Conservation (phyloP, 1,284 basidiomycete species). For the Flammula alnicola region DNA sequence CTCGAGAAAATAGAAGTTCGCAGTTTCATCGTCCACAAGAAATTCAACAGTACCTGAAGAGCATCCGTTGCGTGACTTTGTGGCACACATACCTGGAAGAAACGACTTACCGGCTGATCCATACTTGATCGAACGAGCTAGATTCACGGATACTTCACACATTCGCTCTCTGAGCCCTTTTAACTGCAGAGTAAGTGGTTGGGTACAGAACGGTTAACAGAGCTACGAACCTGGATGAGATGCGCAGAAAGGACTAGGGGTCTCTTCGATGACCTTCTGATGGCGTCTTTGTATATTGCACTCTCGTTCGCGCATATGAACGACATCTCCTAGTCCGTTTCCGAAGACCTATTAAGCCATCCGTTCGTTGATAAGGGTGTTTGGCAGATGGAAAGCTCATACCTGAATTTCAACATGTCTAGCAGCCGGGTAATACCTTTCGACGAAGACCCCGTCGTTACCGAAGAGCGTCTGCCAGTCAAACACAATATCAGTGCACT, state of each 20-base stretch:
- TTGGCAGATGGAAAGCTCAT: conserved; percentile 1
- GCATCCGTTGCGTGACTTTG: too few relatives aligned
- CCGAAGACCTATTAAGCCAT: conserved; percentile 60
- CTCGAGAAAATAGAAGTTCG: conserved; percentile 73
- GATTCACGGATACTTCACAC: conserved; percentile 54
- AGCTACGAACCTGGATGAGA: conserved; percentile 39
- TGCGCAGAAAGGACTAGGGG: conserved; percentile 57
- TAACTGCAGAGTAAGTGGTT: conserved; percentile 21
- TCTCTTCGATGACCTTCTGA: conserved; percentile 79
- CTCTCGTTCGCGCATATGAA: conserved; percentile 75
- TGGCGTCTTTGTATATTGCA: conserved; percentile 73
- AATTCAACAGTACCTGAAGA: conserved; percentile 75
- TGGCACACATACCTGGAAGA: too few relatives aligned
- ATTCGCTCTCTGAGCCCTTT: conserved; percentile 51
- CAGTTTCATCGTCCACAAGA: conserved; percentile 59
- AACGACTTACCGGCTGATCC: conserved; percentile 54
- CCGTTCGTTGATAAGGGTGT: background rate
- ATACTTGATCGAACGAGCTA: conserved; percentile 59
- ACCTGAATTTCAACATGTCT: conserved; percentile 75
- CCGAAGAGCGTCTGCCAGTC: conserved; percentile 52
- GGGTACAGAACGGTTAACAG: background rate
- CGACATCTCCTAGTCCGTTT: conserved; percentile 58
- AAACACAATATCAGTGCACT: background rate
- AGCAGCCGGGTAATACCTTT: conserved; percentile 59
- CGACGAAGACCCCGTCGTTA: conserved; percentile 62